These are phyloP conservation scores for Thamnidium elegans DNA, from an alignment of 192 early-diverging fungal genomes.

Conservation along the genomic window DNA sequence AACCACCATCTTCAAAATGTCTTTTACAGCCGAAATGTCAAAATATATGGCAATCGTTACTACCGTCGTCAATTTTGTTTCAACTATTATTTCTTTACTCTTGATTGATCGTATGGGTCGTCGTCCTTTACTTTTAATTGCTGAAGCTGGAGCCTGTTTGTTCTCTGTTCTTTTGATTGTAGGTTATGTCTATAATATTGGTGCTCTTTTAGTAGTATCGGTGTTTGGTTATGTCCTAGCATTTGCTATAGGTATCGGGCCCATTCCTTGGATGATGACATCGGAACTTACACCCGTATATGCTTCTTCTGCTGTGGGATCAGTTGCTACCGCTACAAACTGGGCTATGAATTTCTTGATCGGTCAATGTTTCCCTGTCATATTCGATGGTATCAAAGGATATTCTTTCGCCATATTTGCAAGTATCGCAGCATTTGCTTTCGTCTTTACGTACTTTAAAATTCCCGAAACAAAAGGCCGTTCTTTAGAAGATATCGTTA, in stretches of 20 bases:
- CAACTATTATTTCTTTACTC: constrained; percentile 49
- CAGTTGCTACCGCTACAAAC: constrained; percentile 71
- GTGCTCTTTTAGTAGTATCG: constrained; percentile 56
- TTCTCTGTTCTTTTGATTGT: constrained; percentile 54
- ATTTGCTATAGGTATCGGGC: constrained; percentile 79
- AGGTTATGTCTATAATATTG: constrained; percentile 53
- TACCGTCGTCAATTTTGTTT: constrained; percentile 50
- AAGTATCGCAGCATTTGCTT: constrained; percentile 13
- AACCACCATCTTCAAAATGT: constrained; percentile 73
- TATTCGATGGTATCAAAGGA: constrained; percentile 36
- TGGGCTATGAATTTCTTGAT: constrained; percentile 59
- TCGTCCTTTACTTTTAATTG: constrained; percentile 51
- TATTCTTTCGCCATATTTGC: constrained; percentile 30
- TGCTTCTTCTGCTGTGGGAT: constrained; percentile 66
- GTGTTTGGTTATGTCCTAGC: constrained; percentile 74
- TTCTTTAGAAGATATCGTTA: constrained; percentile 55
- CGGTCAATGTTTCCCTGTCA: constrained; percentile 39
- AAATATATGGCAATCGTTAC: constrained; percentile 54
- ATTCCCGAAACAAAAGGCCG: constrained; percentile 58
- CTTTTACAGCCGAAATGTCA: constrained; percentile 50
- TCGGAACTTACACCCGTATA: constrained; percentile 77
- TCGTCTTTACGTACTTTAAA: constrained; percentile 38
- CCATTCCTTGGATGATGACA: constrained; percentile 78
- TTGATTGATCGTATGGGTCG: constrained; percentile 62
- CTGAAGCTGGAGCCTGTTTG: constrained; percentile 55